Conservation (phyloP, 106 monocot genomes). For the Platanthera guangdongensis region DNA sequence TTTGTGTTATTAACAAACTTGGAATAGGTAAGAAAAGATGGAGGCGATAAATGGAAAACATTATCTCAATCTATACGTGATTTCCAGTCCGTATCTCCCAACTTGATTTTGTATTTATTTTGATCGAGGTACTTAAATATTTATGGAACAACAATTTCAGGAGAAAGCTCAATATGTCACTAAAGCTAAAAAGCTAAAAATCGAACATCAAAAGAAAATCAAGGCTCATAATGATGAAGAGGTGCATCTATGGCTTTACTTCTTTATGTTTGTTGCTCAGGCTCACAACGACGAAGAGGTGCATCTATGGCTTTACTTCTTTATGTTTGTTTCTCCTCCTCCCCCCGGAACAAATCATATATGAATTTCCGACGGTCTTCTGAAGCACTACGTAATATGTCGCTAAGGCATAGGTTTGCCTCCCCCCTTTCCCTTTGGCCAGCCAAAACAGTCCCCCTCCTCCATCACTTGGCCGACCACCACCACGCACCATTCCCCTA, state of each 20-base stretch:
- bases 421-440: too few species aligned
- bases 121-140: too few species aligned
- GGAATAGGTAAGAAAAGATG: constrained; percentile 62
- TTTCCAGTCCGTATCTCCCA: not conserved
- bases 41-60: constrained; percentile 61
- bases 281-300: constrained; percentile 38
- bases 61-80: constrained; percentile 39
- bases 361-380: not conserved
- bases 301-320: not conserved
- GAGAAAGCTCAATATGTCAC: constrained; percentile 74
- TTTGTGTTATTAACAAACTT: not conserved
- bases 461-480: too few species aligned
- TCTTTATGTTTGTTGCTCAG: not conserved
- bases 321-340: not conserved
- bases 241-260: not conserved
- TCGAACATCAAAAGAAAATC: constrained; percentile 58
- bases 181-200: constrained; percentile 74
- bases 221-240: constrained; percentile 40
- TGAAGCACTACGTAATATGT: not conserved
- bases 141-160: constrained; percentile 13
- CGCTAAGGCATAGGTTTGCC: too few species aligned
- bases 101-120: not conserved
- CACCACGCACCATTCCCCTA: too few species aligned
- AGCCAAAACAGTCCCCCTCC: too few species aligned
- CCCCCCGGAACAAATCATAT: not conserved